Percentiles rank a stretch among this genome's conserved stretches.
Evolutionary conservation across 169 alveolate species (phyloP).

Genomic region (Cardiosporidium cionae): DNA sequence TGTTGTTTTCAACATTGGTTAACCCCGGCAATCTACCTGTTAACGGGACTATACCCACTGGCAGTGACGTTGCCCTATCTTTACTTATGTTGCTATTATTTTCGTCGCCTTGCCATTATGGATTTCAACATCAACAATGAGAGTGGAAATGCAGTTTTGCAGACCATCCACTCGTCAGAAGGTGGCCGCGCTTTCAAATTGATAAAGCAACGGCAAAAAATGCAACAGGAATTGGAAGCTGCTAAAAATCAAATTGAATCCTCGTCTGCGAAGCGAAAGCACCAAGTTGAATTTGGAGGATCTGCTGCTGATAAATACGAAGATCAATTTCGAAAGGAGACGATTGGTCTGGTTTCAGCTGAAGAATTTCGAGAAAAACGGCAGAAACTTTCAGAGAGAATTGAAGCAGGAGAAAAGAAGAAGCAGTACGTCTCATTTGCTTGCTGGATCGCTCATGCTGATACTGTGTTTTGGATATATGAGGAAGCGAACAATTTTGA

Average conservation of each 20-base stretch:
- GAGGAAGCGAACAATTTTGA: too few species aligned
- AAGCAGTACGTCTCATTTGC: too few species aligned
- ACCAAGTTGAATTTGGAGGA: slow-evolving; percentile 15
- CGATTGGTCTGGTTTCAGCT: slow-evolving; percentile 23
- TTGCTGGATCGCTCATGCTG: background rate
- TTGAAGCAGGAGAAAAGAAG: slow-evolving; percentile 7
- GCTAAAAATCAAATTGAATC: slow-evolving; percentile 21
- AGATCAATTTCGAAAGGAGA: slow-evolving; percentile 25
- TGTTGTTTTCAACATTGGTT: too few species aligned
- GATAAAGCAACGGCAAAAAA: slow-evolving; percentile 20
- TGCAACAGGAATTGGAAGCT: slow-evolving; percentile 8
- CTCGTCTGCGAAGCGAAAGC: slow-evolving; percentile 4
- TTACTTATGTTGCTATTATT: background rate
- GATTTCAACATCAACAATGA: slow-evolving; percentile 14
- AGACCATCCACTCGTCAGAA: slow-evolving; percentile 29
- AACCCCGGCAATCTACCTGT: too few species aligned
- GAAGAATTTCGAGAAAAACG: slow-evolving; percentile 27
- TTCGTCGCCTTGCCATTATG: background rate
- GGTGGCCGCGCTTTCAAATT: slow-evolving; percentile 28
- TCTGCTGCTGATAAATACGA: slow-evolving; percentile 26
- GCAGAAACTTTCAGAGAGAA: slow-evolving; percentile 9
- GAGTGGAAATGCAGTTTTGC: slow-evolving; percentile 29
- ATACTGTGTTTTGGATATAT: background rate
- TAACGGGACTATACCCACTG: too few species aligned
- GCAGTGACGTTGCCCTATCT: too few species aligned